Evolutionary conservation across 106 monocot species (phyloP), one percentile per base, ranked within the genome.

Genomic region (Acanthochlamys bracteata): DNA sequence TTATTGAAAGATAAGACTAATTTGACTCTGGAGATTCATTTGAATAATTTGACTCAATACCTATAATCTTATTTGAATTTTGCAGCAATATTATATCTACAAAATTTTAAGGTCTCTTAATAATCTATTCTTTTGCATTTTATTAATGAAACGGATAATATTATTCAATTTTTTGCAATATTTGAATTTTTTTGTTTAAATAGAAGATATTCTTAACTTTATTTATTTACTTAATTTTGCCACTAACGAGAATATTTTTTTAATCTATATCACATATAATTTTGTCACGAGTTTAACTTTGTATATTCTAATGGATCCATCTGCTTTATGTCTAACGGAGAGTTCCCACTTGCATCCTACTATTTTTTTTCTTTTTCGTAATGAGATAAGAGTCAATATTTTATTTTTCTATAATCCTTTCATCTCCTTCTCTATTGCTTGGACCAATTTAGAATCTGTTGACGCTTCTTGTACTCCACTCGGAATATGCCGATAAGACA

Each of bases 331-430:
- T 33, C 33, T 33, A 33, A 33, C 33, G 6, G 33, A 33, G 33
- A 33, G 33, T 20, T 22, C 53, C 67, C 55, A 67, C 25, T 53
- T 67, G 55, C 20, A 55, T 41, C 23, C 22, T 0, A 43, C 55
- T 55, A 40, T 24, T 2, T 41, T 39, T 45, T 69, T 58, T 42
- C 12, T 9, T 11, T 16, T 24, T 69, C 24, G 21, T 23, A 58
- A 25, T 13, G 57, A 24, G 17, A 16, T 16, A n/a, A 69, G 11
- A 1, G 42, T 16, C 58, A 56, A 69, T 20, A 45, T 59, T 4
- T n/a, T 45, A 69, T 59, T 69, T 16, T 58, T 69, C 13, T 59
- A 10, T 16, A 69, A 45, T 20, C 41, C 15, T 14, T 24, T 59
- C 24, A 59, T 59, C 15, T 59, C 58, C 14, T 59, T 13, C 13